Evolutionary conservation across 495 filamentous ascomycete genomes (phyloP), one percentile per base, ranked within the genome.

Genomic region (Neurospora sublineolata): DNA sequence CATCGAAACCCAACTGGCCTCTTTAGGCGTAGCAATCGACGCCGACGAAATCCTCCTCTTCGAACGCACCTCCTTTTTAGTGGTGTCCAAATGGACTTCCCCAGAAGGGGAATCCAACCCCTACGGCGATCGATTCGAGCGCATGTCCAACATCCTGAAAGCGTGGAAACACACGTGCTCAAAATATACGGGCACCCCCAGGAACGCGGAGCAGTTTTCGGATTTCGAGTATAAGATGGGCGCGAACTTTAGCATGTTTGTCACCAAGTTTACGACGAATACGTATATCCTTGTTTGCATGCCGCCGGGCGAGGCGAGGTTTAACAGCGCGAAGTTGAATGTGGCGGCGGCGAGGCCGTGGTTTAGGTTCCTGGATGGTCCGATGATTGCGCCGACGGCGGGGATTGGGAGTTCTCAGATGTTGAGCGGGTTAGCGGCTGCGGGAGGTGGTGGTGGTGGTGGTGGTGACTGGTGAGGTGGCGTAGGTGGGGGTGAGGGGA

Each of bases 41-140:
- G 95, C 96, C 7, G 91, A 97, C 78, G 95, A 99, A 83, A 88
- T 98, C 33, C 91, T 98, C 7, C 86, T 99, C 27, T 98, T 98
- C 77, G 95, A 99, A 83, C 90, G 94, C 37, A 94, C 94, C 2
- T 97, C 94, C 12, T 99, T 97, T 83, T 86, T 99, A 0, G 94
- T 95, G 37, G 94, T 99, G 8, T 94, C 91, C 1, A 90, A 89
- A 69, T 93, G 97, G 79, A 89, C 91, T 3, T 90, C 91, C 0
- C 85, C 86, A 37, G 80, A 88, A 36, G 94, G 93, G 60, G 85
- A 87, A 36, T 80, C 88, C 41, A 98, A 99, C 78, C 94, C 96
- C 7, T 93, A 89, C 71, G 89, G 89, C 58, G 95, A 98, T 82
- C 91, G 95, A 14, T 94, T 96, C 77, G 95, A 99, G 83, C 91